Percentiles rank a stretch among this genome's conserved stretches.
Evolutionary conservation across 2,329 filamentous ascomycete genomes (phyloP).

Genomic region (Penicillium capsulatum): DNA sequence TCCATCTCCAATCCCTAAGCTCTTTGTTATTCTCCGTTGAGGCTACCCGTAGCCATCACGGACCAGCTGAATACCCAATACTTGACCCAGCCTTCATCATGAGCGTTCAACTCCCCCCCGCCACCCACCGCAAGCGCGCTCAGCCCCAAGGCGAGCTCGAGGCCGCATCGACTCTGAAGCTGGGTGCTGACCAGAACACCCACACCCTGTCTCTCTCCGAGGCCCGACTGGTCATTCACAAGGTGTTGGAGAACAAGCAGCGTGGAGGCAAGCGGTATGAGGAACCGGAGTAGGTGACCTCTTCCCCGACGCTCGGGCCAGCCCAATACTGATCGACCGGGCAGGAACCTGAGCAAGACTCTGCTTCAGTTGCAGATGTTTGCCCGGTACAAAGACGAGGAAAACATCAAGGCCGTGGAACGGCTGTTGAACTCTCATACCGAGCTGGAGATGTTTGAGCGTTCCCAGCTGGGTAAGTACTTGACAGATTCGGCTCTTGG

Average conservation of each 20-base stretch:
- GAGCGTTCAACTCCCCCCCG: constrained; percentile 35
- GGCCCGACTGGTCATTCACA: constrained; percentile 85
- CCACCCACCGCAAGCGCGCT: constrained; percentile 41
- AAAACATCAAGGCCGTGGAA: constrained; percentile 92
- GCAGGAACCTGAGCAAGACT: constrained; percentile 72
- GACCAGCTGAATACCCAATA: no score
- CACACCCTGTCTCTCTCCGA: constrained; percentile 90
- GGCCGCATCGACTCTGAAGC: constrained; percentile 71
- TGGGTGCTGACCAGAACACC: constrained; percentile 90
- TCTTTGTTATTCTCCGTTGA: no score
- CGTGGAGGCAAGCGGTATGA: constrained; percentile 77
- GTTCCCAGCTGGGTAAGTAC: constrained; percentile 75
- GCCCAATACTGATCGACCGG: constrained; percentile 2
- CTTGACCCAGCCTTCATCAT: constrained; percentile 16
- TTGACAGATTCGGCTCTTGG: neutral
- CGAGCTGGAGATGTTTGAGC: constrained; percentile 85
- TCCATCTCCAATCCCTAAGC: neutral
- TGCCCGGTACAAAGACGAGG: constrained; percentile 90
- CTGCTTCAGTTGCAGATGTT: constrained; percentile 92
- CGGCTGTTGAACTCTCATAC: constrained; percentile 71
- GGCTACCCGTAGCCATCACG: no score
- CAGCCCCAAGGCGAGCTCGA: constrained; percentile 67
- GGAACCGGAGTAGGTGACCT: constrained; percentile 70
- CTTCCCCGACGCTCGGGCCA: constrained; percentile 3
- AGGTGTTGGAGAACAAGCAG: constrained; percentile 74